These are phyloP conservation scores for Myxozyma nipponensis DNA, from an alignment of 805 yeast species.

Conservation along the genomic window DNA sequence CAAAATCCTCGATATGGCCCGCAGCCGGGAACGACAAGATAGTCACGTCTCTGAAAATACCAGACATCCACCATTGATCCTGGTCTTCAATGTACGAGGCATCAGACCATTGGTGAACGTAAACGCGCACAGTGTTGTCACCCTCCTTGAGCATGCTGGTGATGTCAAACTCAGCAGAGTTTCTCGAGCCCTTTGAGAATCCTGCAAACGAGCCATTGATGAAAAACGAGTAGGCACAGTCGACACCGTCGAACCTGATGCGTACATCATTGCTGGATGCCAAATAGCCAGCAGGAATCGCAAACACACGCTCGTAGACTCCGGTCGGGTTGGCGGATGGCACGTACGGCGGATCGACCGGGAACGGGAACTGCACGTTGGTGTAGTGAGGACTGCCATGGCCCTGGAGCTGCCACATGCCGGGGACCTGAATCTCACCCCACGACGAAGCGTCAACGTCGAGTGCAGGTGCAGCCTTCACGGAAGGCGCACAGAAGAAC, in stretches of 20 bases:
- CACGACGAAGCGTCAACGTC: background rate
- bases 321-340: constrained; percentile 38
- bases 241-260: constrained; percentile 40
- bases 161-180: constrained; percentile 37
- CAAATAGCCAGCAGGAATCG: constrained; percentile 25
- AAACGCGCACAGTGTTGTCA: constrained; percentile 8
- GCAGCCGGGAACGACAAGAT: constrained; percentile 28
- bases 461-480: constrained; percentile 6
- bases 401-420: constrained; percentile 40
- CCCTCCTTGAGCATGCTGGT: constrained; percentile 12
- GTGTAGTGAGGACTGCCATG: constrained; percentile 38
- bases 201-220: constrained; percentile 37
- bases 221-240: constrained; percentile 36
- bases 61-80: constrained; percentile 42
- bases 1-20: constrained; percentile 34
- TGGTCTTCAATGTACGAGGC: constrained; percentile 40
- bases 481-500: constrained; percentile 20
- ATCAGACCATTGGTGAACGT: constrained; percentile 37
- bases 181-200: constrained; percentile 37
- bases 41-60: constrained; percentile 38
- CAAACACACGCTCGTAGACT: constrained; percentile 33
- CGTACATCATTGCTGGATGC: constrained; percentile 24
- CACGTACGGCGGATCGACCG: constrained; percentile 38
- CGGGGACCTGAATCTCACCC: constrained; percentile 33
- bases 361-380: constrained; percentile 35